These are phyloP conservation scores for Usnea hakonensis DNA, from an alignment of 495 filamentous ascomycete genomes.

Conservation along the genomic window DNA sequence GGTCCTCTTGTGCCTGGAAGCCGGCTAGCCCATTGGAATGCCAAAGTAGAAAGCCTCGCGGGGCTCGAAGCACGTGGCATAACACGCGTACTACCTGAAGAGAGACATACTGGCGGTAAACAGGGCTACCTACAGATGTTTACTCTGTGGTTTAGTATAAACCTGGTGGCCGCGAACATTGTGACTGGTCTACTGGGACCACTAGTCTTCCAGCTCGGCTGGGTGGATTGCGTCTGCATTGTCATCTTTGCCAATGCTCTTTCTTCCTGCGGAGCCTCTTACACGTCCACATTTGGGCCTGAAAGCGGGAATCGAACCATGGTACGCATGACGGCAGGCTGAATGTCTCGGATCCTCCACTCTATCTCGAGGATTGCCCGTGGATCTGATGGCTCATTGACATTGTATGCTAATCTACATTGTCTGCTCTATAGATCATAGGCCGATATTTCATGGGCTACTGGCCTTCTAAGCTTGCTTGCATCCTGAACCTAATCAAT, in stretches of 20 bases:
- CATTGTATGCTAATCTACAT: slow-evolving; percentile 5
- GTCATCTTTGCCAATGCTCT: slow-evolving; percentile 55
- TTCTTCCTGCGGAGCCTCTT: slow-evolving; percentile 54
- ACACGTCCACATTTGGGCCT: slow-evolving; percentile 65
- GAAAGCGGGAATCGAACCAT: slow-evolving; percentile 61
- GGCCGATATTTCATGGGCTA: slow-evolving; percentile 69
- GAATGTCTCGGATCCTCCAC: not conserved
- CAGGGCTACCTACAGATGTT: no score
- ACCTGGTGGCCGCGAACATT: slow-evolving; percentile 62
- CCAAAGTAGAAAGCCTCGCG: no score
- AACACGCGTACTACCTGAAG: no score
- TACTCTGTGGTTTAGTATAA: slow-evolving; percentile 31
- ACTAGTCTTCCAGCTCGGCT: slow-evolving; percentile 54
- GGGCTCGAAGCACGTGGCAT: no score
- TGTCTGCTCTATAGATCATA: slow-evolving; percentile 43
- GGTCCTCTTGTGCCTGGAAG: no score
- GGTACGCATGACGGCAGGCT: slow-evolving; percentile 32
- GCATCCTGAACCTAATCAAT: slow-evolving; percentile 57
- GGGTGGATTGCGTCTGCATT: slow-evolving; percentile 54
- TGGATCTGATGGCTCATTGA: not conserved
- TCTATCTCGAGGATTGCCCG: not conserved
- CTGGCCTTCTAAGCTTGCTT: slow-evolving; percentile 62
- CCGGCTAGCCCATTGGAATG: no score
- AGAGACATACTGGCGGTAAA: no score
- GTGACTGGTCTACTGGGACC: slow-evolving; percentile 63